phyloP scores from a whole-genome alignment of 2,329 filamentous ascomycete genomes.

The Penicillium sp. region DNA sequence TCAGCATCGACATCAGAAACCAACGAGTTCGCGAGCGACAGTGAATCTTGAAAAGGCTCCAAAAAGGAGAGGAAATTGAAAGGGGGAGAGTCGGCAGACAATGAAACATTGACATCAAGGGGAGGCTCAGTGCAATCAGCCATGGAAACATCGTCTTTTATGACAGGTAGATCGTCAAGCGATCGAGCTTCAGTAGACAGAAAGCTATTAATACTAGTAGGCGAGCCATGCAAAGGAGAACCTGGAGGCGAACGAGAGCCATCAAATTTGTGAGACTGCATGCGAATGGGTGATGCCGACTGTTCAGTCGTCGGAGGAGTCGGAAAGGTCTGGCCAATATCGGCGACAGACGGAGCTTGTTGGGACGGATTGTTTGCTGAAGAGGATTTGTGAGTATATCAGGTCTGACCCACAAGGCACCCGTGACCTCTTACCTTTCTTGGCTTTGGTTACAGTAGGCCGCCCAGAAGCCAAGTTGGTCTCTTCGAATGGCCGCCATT shows the following conservation, averaged over 20 bases:
- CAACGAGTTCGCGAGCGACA: slow-evolving; percentile 11
- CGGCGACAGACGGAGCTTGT: neutral
- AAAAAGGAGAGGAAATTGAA: slow-evolving; percentile 16
- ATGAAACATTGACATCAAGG: slow-evolving; percentile 9
- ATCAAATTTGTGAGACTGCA: neutral
- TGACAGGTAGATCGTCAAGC: slow-evolving; percentile 8
- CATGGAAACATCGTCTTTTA: slow-evolving; percentile 4
- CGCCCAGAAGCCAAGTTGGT: slow-evolving; percentile 42
- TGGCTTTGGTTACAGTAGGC: slow-evolving; percentile 32
- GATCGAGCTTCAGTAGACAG: slow-evolving; percentile 10
- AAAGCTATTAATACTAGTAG: slow-evolving; percentile 14
- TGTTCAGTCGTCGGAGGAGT: slow-evolving; percentile 16
- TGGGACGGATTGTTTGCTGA: slow-evolving; percentile 4
- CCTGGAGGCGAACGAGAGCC: slow-evolving; percentile 9
- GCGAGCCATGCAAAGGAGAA: slow-evolving; percentile 14
- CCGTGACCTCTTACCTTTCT: slow-evolving; percentile 35
- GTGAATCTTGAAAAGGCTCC: slow-evolving; percentile 12
- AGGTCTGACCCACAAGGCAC: too few species aligned
- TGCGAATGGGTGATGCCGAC: slow-evolving; percentile 8
- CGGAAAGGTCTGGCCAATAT: slow-evolving; percentile 4
- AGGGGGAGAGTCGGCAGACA: slow-evolving; percentile 12
- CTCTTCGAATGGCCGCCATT: slow-evolving; percentile 64
- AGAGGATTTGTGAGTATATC: neutral
- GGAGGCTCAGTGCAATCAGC: neutral
- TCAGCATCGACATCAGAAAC: slow-evolving; percentile 1